Conservation (phyloP, 139 green algal genomes). For the Chlorella ohadii region DNA sequence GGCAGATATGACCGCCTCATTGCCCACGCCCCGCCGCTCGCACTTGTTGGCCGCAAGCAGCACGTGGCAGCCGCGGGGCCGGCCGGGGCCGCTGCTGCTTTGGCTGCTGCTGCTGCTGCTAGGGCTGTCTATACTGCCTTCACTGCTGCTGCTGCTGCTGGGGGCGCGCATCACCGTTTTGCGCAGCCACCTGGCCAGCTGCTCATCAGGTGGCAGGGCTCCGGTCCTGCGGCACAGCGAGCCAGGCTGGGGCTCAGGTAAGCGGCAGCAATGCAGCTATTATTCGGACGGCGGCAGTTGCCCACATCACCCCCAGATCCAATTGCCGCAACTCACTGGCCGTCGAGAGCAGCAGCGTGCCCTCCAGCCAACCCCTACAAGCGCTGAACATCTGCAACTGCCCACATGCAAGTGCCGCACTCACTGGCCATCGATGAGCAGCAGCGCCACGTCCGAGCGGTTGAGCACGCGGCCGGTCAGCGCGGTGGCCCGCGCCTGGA, state of each 20-base stretch:
- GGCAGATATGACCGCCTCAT: slow-evolving; percentile 19
- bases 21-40: slow-evolving; percentile 57
- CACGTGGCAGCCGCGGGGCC: slow-evolving; percentile 39
- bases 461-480: slow-evolving; percentile 69
- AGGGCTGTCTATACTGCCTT: not conserved
- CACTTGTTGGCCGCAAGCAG: slow-evolving; percentile 90
- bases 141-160: not conserved
- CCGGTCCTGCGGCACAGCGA: slow-evolving; percentile 48
- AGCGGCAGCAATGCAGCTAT: too few relatives aligned
- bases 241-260: not conserved
- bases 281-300: too few relatives aligned
- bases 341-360: too few relatives aligned
- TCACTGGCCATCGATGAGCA: slow-evolving; percentile 85
- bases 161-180: not conserved
- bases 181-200: slow-evolving; percentile 81
- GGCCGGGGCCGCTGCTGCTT: not conserved
- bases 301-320: too few relatives aligned
- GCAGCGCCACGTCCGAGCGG: slow-evolving; percentile 66
- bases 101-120: not conserved
- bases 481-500: slow-evolving; percentile 71
- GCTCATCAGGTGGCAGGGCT: slow-evolving; percentile 66
- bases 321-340: too few relatives aligned
- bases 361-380: too few relatives aligned
- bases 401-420: too few relatives aligned
- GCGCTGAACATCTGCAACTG: too few relatives aligned